Percentiles rank a stretch among this genome's conserved stretches.
These are phyloP conservation scores for Sugiyamaella chiloensis DNA, from an alignment of 805 yeast species.

Conservation along the genomic window DNA sequence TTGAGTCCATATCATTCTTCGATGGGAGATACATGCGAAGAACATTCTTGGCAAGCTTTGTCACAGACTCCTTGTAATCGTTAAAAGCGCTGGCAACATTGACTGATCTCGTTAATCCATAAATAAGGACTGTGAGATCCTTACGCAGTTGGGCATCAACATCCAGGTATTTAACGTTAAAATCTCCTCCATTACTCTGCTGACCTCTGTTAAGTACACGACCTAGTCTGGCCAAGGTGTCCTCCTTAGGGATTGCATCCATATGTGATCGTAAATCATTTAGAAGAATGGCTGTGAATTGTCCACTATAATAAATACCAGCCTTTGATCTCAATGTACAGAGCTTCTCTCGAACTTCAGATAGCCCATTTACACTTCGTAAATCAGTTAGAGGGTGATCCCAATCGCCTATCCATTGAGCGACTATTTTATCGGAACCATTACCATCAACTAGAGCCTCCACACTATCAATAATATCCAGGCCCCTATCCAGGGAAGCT, in stretches of 20 bases:
- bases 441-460: slow-evolving; percentile 61
- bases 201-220: slow-evolving; percentile 24
- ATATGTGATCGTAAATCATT: slow-evolving; percentile 62
- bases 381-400: slow-evolving; percentile 41
- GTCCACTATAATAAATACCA: slow-evolving; percentile 61
- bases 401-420: slow-evolving; percentile 20
- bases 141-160: slow-evolving; percentile 42
- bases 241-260: slow-evolving; percentile 44
- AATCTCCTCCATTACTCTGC: neutral
- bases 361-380: slow-evolving; percentile 48
- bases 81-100: slow-evolving; percentile 59
- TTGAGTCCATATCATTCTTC: slow-evolving; percentile 28
- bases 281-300: slow-evolving; percentile 54
- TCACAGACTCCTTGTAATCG: slow-evolving; percentile 63
- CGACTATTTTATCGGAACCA: slow-evolving; percentile 17
- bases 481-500: slow-evolving; percentile 47
- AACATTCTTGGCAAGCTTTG: slow-evolving; percentile 67
- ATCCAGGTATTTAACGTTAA: slow-evolving; percentile 39
- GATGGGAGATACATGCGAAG: slow-evolving; percentile 63
- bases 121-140: slow-evolving; percentile 46
- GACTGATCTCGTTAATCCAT: slow-evolving; percentile 59
- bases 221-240: slow-evolving; percentile 51
- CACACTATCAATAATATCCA: slow-evolving; percentile 54
- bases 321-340: slow-evolving; percentile 57
- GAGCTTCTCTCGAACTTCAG: slow-evolving; percentile 50